Conservation (phyloP, 495 filamentous ascomycete genomes). For the Collariella sp. region DNA sequence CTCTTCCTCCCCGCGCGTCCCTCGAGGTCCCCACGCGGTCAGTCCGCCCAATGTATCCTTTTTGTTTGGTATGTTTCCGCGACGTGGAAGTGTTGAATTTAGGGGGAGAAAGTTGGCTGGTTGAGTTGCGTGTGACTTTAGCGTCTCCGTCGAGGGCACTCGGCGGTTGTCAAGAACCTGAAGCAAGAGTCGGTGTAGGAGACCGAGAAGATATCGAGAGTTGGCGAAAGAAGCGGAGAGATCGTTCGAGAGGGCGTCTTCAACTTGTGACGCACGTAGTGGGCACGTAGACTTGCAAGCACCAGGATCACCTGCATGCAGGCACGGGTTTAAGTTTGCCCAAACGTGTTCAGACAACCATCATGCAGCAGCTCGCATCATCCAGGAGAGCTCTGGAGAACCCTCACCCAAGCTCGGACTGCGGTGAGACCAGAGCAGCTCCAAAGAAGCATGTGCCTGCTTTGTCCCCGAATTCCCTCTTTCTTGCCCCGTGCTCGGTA, state of each 20-base stretch:
- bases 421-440: background rate
- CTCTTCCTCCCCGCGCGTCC: slow-evolving; percentile 14
- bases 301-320: background rate
- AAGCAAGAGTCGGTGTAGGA: too few species aligned
- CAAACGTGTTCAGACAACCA: background rate
- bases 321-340: background rate
- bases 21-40: background rate
- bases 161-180: too few species aligned
- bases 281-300: too few species aligned
- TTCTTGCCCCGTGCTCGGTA: background rate
- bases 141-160: too few species aligned
- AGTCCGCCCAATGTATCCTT: background rate
- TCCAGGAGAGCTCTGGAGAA: too few species aligned
- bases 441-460: background rate
- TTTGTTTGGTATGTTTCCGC: background rate
- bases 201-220: background rate
- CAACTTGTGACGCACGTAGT: too few species aligned
- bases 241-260: background rate
- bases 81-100: background rate
- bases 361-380: background rate
- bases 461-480: background rate
- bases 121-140: background rate
- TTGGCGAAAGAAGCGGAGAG: too few species aligned
- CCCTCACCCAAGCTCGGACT: background rate
- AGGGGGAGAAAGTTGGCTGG: background rate